A percentile compares a stretch with the other conserved stretches of the same genome.
Evolutionary conservation across 768 basidiomycete genomes (phyloP).

Genomic region (Lentinula edodes): DNA sequence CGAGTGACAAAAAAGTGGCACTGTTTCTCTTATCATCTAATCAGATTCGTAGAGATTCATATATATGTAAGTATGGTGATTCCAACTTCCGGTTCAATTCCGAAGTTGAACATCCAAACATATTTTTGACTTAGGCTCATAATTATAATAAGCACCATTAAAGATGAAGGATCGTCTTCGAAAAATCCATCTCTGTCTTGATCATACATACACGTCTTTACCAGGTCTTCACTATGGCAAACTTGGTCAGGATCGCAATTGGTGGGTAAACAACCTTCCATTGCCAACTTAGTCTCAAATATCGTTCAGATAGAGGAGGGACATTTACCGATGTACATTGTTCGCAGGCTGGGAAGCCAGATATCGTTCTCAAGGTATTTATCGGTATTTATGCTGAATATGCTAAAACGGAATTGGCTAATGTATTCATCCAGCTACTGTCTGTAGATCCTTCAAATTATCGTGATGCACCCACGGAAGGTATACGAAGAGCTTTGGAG

Average conservation of each 20-base stretch:
- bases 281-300: background rate
- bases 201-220: background rate
- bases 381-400: background rate
- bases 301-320: background rate
- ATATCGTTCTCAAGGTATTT: background rate
- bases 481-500: background rate
- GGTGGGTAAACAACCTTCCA: background rate
- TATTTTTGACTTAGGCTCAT: no score
- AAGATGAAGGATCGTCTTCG: no score
- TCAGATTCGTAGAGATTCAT: no score
- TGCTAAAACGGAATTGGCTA: background rate
- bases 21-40: no score
- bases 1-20: no score
- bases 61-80: no score
- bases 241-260: background rate
- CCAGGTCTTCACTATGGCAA: background rate
- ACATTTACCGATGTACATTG: constrained; percentile 5
- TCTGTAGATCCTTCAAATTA: constrained; percentile 2
- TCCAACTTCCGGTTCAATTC: no score
- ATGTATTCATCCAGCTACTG: background rate
- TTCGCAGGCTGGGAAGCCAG: background rate
- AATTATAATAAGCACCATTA: no score
- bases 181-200: no score
- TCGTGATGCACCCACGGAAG: constrained; percentile 1
- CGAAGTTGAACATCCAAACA: no score